Evolutionary conservation across 1,139 yeast genomes (phyloP).

Genomic region (Nakaseomyces delphensis): DNA sequence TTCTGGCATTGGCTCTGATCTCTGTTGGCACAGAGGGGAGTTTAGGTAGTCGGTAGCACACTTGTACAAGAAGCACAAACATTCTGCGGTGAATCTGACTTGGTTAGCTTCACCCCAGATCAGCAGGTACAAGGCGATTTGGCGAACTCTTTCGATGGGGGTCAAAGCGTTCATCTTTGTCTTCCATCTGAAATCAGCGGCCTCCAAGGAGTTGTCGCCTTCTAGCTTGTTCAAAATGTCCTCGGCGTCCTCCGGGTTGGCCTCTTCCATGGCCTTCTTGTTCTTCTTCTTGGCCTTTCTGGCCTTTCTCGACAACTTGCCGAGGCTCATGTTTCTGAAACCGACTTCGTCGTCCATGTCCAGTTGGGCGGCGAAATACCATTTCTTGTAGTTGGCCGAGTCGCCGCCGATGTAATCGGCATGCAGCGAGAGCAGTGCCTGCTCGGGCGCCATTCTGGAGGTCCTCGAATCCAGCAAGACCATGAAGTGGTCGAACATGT

Average conservation of each 20-base stretch:
- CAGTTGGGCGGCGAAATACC: slow-evolving; percentile 93
- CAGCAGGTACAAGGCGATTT: slow-evolving; percentile 77
- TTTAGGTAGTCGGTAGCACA: slow-evolving; percentile 81
- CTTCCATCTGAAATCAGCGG: slow-evolving; percentile 83
- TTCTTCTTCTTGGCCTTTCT: slow-evolving; percentile 49
- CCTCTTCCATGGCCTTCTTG: slow-evolving; percentile 51
- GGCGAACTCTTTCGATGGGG: slow-evolving; percentile 78
- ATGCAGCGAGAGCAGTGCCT: slow-evolving; percentile 84
- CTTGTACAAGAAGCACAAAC: slow-evolving; percentile 85
- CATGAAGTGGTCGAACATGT: slow-evolving; percentile 95
- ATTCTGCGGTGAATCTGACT: slow-evolving; percentile 90
- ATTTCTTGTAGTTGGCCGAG: slow-evolving; percentile 81
- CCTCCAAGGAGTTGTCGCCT: slow-evolving; percentile 74
- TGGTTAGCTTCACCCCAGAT: slow-evolving; percentile 99
- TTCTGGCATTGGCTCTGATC: slow-evolving; percentile 85
- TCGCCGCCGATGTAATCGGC: slow-evolving; percentile 97
- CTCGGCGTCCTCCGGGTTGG: slow-evolving; percentile 41
- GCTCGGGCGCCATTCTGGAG: slow-evolving; percentile 94
- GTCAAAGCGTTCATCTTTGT: slow-evolving; percentile 60
- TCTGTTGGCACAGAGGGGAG: slow-evolving; percentile 86
- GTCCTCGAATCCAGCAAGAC: slow-evolving; percentile 87
- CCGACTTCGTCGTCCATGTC: slow-evolving; percentile 79
- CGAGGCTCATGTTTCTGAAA: slow-evolving; percentile 69
- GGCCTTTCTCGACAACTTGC: slow-evolving; percentile 51
- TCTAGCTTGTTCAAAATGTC: slow-evolving; percentile 56